Evolutionary conservation across 306 rosid species (phyloP).

Genomic region (Leucaena leucocephala): DNA sequence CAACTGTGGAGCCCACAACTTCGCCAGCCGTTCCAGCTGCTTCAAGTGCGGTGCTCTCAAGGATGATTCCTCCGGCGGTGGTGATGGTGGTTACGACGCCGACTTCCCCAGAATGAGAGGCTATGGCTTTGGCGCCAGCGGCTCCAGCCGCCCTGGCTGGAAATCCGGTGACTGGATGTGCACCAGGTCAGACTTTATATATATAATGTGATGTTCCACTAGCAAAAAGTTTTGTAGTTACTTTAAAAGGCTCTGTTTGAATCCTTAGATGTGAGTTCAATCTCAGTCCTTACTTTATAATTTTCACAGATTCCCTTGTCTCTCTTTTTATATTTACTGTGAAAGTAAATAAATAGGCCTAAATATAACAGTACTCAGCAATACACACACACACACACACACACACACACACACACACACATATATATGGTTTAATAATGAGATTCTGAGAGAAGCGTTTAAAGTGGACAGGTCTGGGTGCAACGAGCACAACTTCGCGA

Average conservation of each 20-base stretch:
- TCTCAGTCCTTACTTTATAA: not conserved
- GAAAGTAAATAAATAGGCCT: not conserved
- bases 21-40: slow-evolving; percentile 91
- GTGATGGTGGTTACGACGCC: slow-evolving; percentile 36
- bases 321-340: not conserved
- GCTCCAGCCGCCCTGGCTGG: slow-evolving; percentile 77
- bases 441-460: not conserved
- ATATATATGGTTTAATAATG: not conserved
- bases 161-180: slow-evolving; percentile 97
- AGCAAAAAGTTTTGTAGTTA: not conserved
- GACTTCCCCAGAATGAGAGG: slow-evolving; percentile 60
- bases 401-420: no score
- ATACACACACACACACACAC: no score
- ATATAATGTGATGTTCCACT: not conserved
- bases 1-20: slow-evolving; percentile 89
- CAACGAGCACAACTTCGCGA: slow-evolving; percentile 90
- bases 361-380: not conserved
- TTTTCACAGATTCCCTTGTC: not conserved
- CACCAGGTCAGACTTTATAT: slow-evolving; percentile 52
- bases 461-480: slow-evolving; percentile 69
- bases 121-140: slow-evolving; percentile 35
- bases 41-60: slow-evolving; percentile 87
- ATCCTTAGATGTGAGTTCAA: not conserved
- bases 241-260: not conserved
- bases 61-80: slow-evolving; percentile 53